Evolutionary conservation across 257 asterid genomes (phyloP), one percentile per base, ranked within the genome.

Genomic region (Scutellaria barbata): DNA sequence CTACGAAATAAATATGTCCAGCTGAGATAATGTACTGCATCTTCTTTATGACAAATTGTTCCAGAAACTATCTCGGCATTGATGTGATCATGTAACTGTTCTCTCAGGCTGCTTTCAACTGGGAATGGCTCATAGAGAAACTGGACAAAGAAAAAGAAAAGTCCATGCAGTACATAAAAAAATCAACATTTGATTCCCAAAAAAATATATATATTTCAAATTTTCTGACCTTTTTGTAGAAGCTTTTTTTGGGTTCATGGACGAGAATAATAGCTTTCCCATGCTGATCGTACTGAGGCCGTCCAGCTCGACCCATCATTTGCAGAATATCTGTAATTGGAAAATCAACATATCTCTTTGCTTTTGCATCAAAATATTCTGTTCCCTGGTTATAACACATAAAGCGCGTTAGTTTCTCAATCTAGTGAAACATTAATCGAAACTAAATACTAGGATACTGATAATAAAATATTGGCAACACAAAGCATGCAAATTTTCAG

Each of bases 251-350:
- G 16, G 97, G 99, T 76, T 94, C 99, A 81, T 94, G 99, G 76
- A 94, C 99, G 53, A 94, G 97, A 88, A 94, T 94, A 81, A 94
- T 92, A 80, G 97, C 96, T 81, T 94, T 94, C 37, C 99, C 99
- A 40, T 91, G 97, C 83, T 94, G 99, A 78, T 94, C 99, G 66
- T 69, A 94, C 78, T 94, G 99, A 76, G 99, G 99, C 64, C 99
- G 89, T 40, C 99, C 99, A 62, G 99, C 99, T 84, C 99, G 86
- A 66, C 99, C 99, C 99, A 94, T 94, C 99, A 94, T 94, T 83
- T 94, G 99, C 68, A 94, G 72, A 66, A 94, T 91, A 85, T 94
- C 99, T 8, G 99, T 94, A 64, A 94, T 91, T 35, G 99, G 99
- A 77, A 91, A 91, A 85, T 94, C 99, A 62, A 94, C 92, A 70